Evolutionary conservation across 106 monocot species (phyloP).

Genomic region (Apostasia ramifera): DNA sequence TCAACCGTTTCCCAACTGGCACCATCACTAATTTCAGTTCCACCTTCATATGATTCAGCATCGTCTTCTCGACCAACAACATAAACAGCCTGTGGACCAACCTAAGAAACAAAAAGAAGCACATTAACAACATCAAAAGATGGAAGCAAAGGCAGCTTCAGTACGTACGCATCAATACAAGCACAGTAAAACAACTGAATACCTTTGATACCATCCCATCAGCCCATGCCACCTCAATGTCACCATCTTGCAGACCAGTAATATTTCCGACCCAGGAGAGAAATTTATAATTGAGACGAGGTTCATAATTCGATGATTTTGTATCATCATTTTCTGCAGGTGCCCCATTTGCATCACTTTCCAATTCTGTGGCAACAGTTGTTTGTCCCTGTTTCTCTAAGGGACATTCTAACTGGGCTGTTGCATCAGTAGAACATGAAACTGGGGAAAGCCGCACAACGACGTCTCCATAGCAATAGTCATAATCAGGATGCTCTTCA

Average conservation of each 20-base stretch:
- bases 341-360: slow-evolving; percentile 8
- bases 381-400: slow-evolving; percentile 7
- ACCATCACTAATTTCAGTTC: slow-evolving; percentile 55
- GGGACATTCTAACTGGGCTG: slow-evolving; percentile 8
- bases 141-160: not conserved
- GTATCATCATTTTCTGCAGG: slow-evolving; percentile 1
- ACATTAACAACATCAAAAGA: not conserved
- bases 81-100: slow-evolving; percentile 87
- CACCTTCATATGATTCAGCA: slow-evolving; percentile 59
- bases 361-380: slow-evolving; percentile 2
- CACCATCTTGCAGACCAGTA: slow-evolving; percentile 77
- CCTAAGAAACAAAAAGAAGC: slow-evolving; percentile 18
- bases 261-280: slow-evolving; percentile 96
- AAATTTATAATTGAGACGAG: slow-evolving; percentile 19
- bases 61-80: slow-evolving; percentile 80
- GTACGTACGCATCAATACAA: not conserved
- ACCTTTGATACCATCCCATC: slow-evolving; percentile 91
- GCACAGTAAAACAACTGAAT: not conserved
- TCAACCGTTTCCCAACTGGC: slow-evolving; percentile 92
- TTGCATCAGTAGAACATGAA: slow-evolving; percentile 21
- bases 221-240: slow-evolving; percentile 94
- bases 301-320: slow-evolving; percentile 15
- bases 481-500: slow-evolving; percentile 91
- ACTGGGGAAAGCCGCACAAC: slow-evolving; percentile 79
- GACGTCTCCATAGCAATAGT: slow-evolving; percentile 90